These are phyloP conservation scores for Aspergillus fischeri DNA, from an alignment of 2,329 filamentous ascomycete genomes.

Conservation along the genomic window DNA sequence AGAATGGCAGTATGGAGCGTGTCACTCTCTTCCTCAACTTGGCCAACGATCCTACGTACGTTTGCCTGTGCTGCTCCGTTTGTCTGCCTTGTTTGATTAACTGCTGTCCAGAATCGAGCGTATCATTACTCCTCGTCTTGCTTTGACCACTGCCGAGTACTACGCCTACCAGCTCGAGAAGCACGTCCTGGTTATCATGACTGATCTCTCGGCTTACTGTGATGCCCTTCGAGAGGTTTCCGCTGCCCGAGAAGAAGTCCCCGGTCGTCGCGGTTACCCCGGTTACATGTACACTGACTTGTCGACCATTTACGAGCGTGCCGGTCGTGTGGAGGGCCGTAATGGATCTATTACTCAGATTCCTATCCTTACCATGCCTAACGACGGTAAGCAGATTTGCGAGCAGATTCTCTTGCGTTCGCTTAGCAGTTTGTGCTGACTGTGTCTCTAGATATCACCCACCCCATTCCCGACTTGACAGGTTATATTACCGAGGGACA, in stretches of 20 bases:
- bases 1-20: conserved; percentile 98
- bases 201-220: conserved; percentile 96
- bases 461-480: conserved; percentile 97
- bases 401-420: conserved; percentile 1
- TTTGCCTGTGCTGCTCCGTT: conserved; percentile 13
- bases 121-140: conserved; percentile 98
- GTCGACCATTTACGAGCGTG: conserved; percentile 99
- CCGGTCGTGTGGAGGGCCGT: conserved; percentile 91
- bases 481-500: conserved; percentile 99
- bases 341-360: conserved; percentile 99
- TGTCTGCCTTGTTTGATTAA: conserved; percentile 3
- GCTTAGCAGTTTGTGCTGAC: background rate
- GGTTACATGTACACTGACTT: conserved; percentile 99
- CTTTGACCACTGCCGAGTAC: conserved; percentile 97
- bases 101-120: conserved; percentile 73
- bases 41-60: conserved; percentile 96
- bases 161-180: conserved; percentile 99
- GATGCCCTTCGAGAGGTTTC: conserved; percentile 98
- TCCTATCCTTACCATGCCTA: conserved; percentile 98
- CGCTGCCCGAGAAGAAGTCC: conserved; percentile 95
- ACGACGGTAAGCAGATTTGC: conserved; percentile 65
- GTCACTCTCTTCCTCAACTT: conserved; percentile 97
- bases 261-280: conserved; percentile 97
- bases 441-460: conserved; percentile 72
- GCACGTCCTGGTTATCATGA: conserved; percentile 98